Evolutionary conservation across 306 rosid species (phyloP), one percentile per base, ranked within the genome.

Genomic region (Prunus mongolica): DNA sequence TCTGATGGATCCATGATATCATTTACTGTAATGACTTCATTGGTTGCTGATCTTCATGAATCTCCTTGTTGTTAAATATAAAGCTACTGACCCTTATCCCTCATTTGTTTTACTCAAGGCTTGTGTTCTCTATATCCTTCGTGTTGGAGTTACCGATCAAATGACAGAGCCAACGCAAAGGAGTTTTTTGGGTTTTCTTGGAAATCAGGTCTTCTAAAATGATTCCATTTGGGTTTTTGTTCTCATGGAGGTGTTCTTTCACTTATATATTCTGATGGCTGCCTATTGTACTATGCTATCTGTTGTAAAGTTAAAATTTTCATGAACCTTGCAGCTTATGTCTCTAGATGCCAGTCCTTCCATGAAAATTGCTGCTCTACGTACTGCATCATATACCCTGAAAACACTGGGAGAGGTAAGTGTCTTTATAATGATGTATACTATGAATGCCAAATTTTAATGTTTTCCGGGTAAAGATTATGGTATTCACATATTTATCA

Each of bases 161-260:
- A 95, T 95, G 98, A 89, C 96, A 15, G 97, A 95, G 71, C 92
- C 98, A 76, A 89, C 93, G 32, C 98, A 95, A 76, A 87, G 98
- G 87, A 82, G 63, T 79, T 90, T 95, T 78, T 79, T 90, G 87
- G 86, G 88, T 75, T 95, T 95, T 64, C 85, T 95, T 45, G 97
- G 93, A 83, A 84, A 77, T 70, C 93, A 92, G 96, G 98, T 92
- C 28, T 51, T 71, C 57, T 22, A 28, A 22, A 81, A 77, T 79
- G 73, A 58, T 74, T 65, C 51, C 56, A 47, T 71, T 62, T 49
- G 60, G 67, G 74, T 25, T 27, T 45, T 76, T 61, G 25, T 79
- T 49, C 57, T 76, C 69, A 58, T 74, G 71, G 52, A 49, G 27
- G 38, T 44, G 54, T 74, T 57, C 16, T 24, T n/a, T 62, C 49